phyloP scores from a whole-genome alignment of 192 early-diverging fungal species.

The Entrophospora sp. region DNA sequence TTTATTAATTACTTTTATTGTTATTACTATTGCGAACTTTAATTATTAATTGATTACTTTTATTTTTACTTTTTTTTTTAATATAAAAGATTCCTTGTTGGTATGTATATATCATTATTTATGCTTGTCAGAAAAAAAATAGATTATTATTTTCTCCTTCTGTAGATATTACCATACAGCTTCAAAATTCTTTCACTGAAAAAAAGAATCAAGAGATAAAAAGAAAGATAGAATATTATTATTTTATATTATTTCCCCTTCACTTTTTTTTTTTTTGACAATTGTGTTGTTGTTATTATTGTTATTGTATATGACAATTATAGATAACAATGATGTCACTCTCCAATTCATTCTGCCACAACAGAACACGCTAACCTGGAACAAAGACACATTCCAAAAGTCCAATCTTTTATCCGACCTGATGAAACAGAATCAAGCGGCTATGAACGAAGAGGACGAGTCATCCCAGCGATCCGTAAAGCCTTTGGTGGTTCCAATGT shows the following conservation, averaged over 20 bases:
- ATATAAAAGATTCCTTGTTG: constrained; percentile 20
- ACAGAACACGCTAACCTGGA: constrained; percentile 26
- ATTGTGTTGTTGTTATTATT: not conserved
- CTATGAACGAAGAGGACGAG: too few species aligned
- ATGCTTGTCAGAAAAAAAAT: not conserved
- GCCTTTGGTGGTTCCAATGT: constrained; percentile 12
- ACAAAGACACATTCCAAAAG: constrained; percentile 23
- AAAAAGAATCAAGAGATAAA: not conserved
- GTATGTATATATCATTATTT: constrained; percentile 9
- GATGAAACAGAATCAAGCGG: constrained; percentile 6
- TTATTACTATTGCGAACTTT: not conserved
- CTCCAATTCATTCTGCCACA: constrained; percentile 26
- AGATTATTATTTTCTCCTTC: not conserved
- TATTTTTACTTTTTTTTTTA: constrained; percentile 2
- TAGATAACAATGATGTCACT: constrained; percentile 26
- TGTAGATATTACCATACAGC: not conserved
- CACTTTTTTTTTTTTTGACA: constrained; percentile 7
- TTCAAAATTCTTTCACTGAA: not conserved
- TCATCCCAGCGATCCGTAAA: too few species aligned
- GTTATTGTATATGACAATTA: constrained; percentile 11
- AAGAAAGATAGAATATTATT: too few species aligned
- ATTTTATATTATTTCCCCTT: too few species aligned
- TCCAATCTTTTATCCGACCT: constrained; percentile 22
- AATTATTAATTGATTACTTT: not conserved
- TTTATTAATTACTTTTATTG: not conserved